These are phyloP conservation scores for Knoxdaviesia capensis DNA, from an alignment of 2,329 filamentous ascomycete species.

Conservation along the genomic window DNA sequence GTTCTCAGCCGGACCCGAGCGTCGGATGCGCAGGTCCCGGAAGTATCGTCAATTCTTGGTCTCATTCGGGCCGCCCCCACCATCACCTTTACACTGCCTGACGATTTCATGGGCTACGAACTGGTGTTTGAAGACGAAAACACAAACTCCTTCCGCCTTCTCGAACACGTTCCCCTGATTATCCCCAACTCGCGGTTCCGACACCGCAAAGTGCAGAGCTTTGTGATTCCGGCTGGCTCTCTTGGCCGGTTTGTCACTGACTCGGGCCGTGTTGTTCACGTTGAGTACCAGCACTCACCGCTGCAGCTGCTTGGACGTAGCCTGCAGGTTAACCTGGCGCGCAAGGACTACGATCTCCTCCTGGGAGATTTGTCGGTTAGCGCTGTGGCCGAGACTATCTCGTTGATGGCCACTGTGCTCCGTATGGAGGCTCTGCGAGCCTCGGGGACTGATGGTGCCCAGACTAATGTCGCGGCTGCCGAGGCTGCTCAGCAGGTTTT, in stretches of 20 bases:
- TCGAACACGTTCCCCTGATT: constrained; percentile 44
- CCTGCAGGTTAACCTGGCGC: constrained; percentile 44
- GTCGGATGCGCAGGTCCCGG: constrained; percentile 1
- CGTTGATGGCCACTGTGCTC: constrained; percentile 52
- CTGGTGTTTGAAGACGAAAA: constrained; percentile 74
- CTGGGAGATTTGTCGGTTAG: constrained; percentile 35
- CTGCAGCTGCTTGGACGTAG: constrained; percentile 62
- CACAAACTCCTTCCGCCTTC: constrained; percentile 54
- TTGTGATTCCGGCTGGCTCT: constrained; percentile 46
- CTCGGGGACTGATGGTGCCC: constrained; percentile 6
- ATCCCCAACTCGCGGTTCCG: constrained; percentile 7
- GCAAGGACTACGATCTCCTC: constrained; percentile 30
- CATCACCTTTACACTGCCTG: constrained; percentile 60
- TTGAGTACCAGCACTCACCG: constrained; percentile 63
- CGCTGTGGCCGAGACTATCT: constrained; percentile 53
- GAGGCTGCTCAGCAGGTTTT: constrained; percentile 26
- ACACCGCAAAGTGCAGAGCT: constrained; percentile 21
- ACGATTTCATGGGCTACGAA: constrained; percentile 52
- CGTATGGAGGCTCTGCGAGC: constrained; percentile 24
- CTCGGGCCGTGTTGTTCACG: constrained; percentile 51
- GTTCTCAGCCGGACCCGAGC: constrained; percentile 13
- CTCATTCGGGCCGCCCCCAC: constrained; percentile 48
- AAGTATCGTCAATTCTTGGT: constrained; percentile 25
- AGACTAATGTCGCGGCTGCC: constrained; percentile 2
- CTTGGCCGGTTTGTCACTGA: constrained; percentile 58